Evolutionary conservation across 805 yeast species (phyloP).

Genomic region (Candida montana): DNA sequence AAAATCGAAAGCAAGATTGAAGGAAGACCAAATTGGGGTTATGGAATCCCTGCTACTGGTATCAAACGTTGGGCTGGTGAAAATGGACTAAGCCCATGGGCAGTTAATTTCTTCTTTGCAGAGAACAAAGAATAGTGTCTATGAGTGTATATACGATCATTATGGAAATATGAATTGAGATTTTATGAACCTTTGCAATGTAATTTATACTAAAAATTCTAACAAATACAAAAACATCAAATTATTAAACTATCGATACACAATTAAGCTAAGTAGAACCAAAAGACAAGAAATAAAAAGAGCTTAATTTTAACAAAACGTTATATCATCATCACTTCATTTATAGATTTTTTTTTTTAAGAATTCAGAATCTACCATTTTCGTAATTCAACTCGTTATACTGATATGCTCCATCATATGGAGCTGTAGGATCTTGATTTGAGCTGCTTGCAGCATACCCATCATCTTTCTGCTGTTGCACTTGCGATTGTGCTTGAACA

Average conservation of each 20-base stretch:
- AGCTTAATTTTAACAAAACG: background rate
- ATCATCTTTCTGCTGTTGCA: too few relatives aligned
- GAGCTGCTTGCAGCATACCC: background rate
- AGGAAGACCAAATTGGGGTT: constrained; percentile 79
- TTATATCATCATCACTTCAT: background rate
- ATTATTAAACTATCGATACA: background rate
- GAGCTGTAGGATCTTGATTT: background rate
- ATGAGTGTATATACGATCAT: too few relatives aligned
- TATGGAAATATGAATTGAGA: too few relatives aligned
- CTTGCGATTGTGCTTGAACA: too few relatives aligned
- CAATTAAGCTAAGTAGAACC: background rate
- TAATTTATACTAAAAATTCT: background rate
- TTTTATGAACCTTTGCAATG: too few relatives aligned
- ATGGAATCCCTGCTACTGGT: constrained; percentile 75
- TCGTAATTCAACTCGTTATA: constrained; percentile 6
- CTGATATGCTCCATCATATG: background rate
- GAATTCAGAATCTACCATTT: background rate
- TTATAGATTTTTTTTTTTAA: background rate
- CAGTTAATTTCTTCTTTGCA: constrained; percentile 82
- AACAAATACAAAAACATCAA: background rate
- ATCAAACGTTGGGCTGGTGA: constrained; percentile 67
- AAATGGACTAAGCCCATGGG: constrained; percentile 59
- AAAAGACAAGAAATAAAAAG: background rate
- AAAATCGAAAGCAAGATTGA: constrained; percentile 31
- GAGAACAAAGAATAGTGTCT: constrained; percentile 36